These are phyloP conservation scores for Aspergillus awamori DNA, from an alignment of 2,329 filamentous ascomycete species.

Conservation along the genomic window DNA sequence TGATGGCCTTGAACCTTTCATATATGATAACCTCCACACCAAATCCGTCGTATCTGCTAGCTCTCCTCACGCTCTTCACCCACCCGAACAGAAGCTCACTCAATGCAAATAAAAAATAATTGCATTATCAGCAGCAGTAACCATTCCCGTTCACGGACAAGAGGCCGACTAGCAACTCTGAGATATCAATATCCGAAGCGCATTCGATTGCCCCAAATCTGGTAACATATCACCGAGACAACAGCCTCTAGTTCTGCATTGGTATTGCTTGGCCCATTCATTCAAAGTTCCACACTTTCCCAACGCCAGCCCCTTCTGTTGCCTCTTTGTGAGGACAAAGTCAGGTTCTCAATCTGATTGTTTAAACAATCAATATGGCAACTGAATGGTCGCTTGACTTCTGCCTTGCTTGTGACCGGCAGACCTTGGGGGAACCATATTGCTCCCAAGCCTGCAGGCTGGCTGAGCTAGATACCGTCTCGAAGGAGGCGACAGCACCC, in stretches of 20 bases:
- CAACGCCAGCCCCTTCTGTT: neutral
- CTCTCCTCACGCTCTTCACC: slow-evolving; percentile 4
- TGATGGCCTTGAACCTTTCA: slow-evolving; percentile 9
- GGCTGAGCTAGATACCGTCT: slow-evolving; percentile 74
- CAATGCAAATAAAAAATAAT: too few relatives aligned
- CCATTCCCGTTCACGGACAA: too few relatives aligned
- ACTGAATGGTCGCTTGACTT: slow-evolving; percentile 80
- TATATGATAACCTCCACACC: neutral
- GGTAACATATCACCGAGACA: too few relatives aligned
- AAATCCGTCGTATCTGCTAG: neutral
- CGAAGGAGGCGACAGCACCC: slow-evolving; percentile 3
- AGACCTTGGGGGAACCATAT: slow-evolving; percentile 79
- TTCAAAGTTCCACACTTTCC: neutral
- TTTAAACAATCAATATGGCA: slow-evolving; percentile 31
- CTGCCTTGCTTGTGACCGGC: slow-evolving; percentile 91
- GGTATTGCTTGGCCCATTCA: neutral
- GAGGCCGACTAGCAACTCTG: too few relatives aligned
- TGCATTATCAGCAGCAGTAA: too few relatives aligned
- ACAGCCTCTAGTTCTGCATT: too few relatives aligned
- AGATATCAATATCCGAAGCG: too few relatives aligned
- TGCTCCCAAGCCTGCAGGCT: slow-evolving; percentile 91
- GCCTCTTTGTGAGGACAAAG: neutral
- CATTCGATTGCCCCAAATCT: too few relatives aligned
- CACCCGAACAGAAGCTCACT: neutral
- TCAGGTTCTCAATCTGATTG: neutral